Base-by-base conservation (phyloP, 1,139 yeast species). In the Hansenula sp. region DNA sequence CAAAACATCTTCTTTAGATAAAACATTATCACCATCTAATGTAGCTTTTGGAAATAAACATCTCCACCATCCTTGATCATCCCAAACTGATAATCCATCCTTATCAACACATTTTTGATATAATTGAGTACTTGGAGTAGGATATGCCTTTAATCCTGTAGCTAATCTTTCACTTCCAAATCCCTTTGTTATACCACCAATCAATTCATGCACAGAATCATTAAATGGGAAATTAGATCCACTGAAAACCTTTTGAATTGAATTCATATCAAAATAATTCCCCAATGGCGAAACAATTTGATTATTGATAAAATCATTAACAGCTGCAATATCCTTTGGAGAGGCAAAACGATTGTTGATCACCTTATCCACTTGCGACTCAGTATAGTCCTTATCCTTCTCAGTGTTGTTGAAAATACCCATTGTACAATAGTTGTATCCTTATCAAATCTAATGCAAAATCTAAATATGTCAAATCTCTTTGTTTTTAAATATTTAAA, bases 1-100 rank as follows among this genome's bases (percentile, higher is more conserved):
- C 38, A 62, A 65, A 2, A 72, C 67, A 39, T 68, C 72, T 45
- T 82, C 88, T 47, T 70, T 77, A 32, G 81, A 70, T 48, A 80
- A 52, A 16, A 72, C 69, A 26, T 58, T 59, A 22, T 51, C 49
- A 19, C 44, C 44, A 11, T 40, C 40, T 17, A 47, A 29, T 19
- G 40, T 32, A 17, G 71, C 59, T 44, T 71, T 70, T 24, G 95
- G 95, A 63, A 89, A 84, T 41, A 89, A 66, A 62, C 97, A 89
- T 55, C 89, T 73, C 96, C 96, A 89, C 60, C 79, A 74, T 0
- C 96, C 96, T 34, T 73, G 67, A 17, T 77, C 65, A 53, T 85
- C 92, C 95, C 96, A 89, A 9, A 80, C 79, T 1, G 87, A 75
- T 16, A 73, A 66, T 1, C 97, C 97, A 5, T 77, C 64, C 36